Percentiles rank a stretch among this genome's conserved stretches.
phyloP scores from a whole-genome alignment of 2,329 filamentous ascomycete genomes.

The Plenodomus biglobosus region DNA sequence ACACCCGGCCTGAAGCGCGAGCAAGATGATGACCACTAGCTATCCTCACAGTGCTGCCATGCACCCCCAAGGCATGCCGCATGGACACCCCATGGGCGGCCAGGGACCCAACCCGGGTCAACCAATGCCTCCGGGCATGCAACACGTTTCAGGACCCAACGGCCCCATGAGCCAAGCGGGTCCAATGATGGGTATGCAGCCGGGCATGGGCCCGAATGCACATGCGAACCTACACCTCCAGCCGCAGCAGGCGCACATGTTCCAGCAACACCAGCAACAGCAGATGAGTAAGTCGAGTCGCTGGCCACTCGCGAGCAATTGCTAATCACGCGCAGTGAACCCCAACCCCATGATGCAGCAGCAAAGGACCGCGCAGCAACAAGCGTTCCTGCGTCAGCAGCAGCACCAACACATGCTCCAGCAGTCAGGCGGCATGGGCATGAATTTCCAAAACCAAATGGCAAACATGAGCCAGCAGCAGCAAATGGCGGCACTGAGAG shows the following conservation, averaged over 20 bases:
- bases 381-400: constrained; percentile 50
- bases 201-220: constrained; percentile 63
- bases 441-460: constrained; percentile 59
- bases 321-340: constrained; percentile 37
- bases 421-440: constrained; percentile 56
- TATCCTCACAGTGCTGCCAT: constrained; percentile 71
- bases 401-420: constrained; percentile 60
- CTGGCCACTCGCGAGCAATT: not conserved
- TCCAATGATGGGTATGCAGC: constrained; percentile 78
- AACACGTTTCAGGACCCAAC: constrained; percentile 71
- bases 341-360: constrained; percentile 46
- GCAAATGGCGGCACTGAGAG: constrained; percentile 32
- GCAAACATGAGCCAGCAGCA: constrained; percentile 50
- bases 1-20: constrained; percentile 10
- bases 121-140: constrained; percentile 68
- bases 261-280: constrained; percentile 52
- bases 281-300: constrained; percentile 40
- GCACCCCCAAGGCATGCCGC: constrained; percentile 70
- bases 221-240: constrained; percentile 73
- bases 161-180: constrained; percentile 68
- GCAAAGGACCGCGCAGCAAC: constrained; percentile 46
- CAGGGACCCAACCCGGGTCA: constrained; percentile 72
- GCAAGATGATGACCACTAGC: constrained; percentile 68
- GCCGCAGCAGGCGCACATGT: constrained; percentile 61
- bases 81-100: constrained; percentile 64